Evolutionary conservation across 2,329 filamentous ascomycete genomes (phyloP).

Genomic region (Balansia obtecta): DNA sequence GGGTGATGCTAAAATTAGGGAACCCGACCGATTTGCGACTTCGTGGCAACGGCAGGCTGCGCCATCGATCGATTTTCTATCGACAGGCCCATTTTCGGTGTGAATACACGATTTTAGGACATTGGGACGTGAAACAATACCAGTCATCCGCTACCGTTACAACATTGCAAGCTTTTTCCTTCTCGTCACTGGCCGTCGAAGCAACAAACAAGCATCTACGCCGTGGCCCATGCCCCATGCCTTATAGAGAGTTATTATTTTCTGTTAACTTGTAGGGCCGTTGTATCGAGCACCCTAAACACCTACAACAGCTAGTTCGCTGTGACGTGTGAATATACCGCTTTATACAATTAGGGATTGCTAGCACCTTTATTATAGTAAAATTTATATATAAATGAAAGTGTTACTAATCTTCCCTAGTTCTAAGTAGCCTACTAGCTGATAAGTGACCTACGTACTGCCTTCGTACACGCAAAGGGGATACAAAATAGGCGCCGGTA

Average conservation of each 20-base stretch:
- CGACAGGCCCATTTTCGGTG: constrained; percentile 2
- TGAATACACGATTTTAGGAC: not conserved
- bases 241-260: not conserved
- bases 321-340: too few relatives aligned
- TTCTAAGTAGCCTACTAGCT: too few relatives aligned
- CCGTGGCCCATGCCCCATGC: not conserved
- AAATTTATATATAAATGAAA: too few relatives aligned
- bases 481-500: too few relatives aligned
- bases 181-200: not conserved
- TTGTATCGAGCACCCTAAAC: too few relatives aligned
- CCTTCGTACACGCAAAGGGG: too few relatives aligned
- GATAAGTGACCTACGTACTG: too few relatives aligned
- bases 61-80: not conserved
- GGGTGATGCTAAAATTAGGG: not conserved
- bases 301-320: too few relatives aligned
- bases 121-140: not conserved
- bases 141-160: not conserved
- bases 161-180: not conserved
- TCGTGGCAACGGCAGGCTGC: not conserved
- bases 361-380: too few relatives aligned
- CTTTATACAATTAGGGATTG: too few relatives aligned
- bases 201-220: not conserved
- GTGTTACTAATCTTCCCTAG: too few relatives aligned
- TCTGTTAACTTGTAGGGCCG: not conserved
- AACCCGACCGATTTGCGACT: not conserved